These are phyloP conservation scores for Proliferodiscus dingleyae DNA, from an alignment of 2,329 filamentous ascomycete species.

Conservation along the genomic window DNA sequence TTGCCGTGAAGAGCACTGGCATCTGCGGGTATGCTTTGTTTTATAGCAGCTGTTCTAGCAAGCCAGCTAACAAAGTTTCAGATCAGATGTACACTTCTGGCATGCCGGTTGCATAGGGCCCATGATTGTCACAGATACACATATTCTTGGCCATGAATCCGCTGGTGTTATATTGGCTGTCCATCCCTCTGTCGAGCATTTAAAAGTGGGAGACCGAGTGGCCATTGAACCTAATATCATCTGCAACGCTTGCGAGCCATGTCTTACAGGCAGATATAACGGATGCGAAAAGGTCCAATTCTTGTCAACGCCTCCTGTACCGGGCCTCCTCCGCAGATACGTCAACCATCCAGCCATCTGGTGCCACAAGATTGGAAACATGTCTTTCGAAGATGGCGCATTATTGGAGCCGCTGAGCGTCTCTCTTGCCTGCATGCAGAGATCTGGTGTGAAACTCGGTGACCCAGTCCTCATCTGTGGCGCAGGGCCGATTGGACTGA, in stretches of 20 bases:
- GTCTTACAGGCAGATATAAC: constrained; percentile 90
- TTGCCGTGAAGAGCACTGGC: constrained; percentile 88
- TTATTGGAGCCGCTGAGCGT: constrained; percentile 88
- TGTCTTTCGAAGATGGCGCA: constrained; percentile 88
- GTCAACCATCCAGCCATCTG: constrained; percentile 91
- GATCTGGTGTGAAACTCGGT: constrained; percentile 74
- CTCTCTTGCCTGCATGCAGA: constrained; percentile 80
- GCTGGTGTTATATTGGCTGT: constrained; percentile 78
- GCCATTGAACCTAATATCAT: constrained; percentile 93
- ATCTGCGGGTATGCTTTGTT: constrained; percentile 86
- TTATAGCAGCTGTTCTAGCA: background rate
- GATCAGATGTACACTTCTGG: constrained; percentile 97
- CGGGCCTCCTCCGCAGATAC: constrained; percentile 83
- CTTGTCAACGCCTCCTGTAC: constrained; percentile 83
- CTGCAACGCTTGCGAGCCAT: constrained; percentile 86
- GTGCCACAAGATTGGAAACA: constrained; percentile 93
- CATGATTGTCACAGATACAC: constrained; percentile 85
- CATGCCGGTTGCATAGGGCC: constrained; percentile 91
- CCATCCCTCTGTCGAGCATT: constrained; percentile 70
- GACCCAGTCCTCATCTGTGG: constrained; percentile 88
- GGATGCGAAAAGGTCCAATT: constrained; percentile 84
- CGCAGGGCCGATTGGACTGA: constrained; percentile 88
- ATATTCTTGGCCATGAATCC: constrained; percentile 93
- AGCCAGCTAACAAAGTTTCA: constrained; percentile 33
- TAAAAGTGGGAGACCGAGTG: constrained; percentile 84